phyloP scores from a whole-genome alignment of 352 stramenopile genomes.

The Peronospora farinosa region DNA sequence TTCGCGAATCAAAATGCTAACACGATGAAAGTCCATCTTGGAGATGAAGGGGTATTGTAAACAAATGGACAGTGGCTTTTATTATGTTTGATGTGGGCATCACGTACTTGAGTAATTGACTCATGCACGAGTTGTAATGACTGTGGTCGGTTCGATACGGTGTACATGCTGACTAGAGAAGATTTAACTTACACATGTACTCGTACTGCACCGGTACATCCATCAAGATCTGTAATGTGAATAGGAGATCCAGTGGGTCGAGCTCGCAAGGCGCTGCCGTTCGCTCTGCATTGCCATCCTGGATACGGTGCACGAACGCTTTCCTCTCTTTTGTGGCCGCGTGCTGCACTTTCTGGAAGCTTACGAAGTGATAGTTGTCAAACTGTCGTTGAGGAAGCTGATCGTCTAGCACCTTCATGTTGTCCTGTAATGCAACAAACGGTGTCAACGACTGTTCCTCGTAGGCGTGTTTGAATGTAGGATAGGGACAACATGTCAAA shows the following conservation, averaged over 20 bases:
- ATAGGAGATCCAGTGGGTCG: constrained; percentile 34
- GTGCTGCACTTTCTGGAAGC: constrained; percentile 61
- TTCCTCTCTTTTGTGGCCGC: constrained; percentile 37
- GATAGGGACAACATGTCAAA: background rate
- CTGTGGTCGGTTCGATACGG: no score
- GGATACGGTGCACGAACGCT: constrained; percentile 18
- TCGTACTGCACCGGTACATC: constrained; percentile 37
- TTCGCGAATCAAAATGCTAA: no score
- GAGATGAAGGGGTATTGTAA: no score
- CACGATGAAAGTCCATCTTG: no score
- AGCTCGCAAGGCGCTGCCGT: constrained; percentile 14
- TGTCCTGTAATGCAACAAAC: constrained; percentile 35
- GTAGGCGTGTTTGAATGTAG: background rate
- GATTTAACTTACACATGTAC: constrained; percentile 44
- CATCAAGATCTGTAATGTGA: constrained; percentile 40
- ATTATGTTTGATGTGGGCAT: no score
- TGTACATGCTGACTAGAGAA: constrained; percentile 17
- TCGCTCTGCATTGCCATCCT: constrained; percentile 17
- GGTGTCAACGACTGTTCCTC: background rate
- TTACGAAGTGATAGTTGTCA: constrained; percentile 84
- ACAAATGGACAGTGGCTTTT: no score
- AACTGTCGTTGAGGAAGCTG: constrained; percentile 53
- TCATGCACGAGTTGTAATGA: no score
- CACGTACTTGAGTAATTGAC: no score
- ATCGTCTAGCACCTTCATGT: constrained; percentile 74